Evolutionary conservation across 352 stramenopile species (phyloP).

Genomic region (Globisporangium ultimum): DNA sequence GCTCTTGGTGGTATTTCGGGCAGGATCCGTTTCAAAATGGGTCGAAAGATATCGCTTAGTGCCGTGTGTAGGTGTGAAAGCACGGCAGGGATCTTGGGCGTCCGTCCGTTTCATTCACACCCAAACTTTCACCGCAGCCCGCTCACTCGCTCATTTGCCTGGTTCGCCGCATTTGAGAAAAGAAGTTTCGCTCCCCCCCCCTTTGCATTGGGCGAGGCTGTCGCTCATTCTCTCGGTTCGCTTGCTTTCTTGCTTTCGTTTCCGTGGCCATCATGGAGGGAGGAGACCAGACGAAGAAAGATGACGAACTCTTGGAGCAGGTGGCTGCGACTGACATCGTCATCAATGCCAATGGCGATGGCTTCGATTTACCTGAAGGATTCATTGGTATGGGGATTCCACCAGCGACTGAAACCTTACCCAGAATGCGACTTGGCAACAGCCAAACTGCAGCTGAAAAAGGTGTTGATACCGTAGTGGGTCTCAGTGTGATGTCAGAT

Average conservation of each 20-base stretch:
- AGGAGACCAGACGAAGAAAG: slow-evolving; percentile 2
- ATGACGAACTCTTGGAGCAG: slow-evolving; percentile 6
- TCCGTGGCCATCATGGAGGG: background rate
- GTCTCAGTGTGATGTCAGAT: background rate
- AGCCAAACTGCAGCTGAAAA: background rate
- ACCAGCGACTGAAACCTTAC: background rate
- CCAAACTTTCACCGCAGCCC: background rate
- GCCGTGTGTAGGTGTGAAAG: background rate
- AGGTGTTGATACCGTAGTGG: slow-evolving; percentile 1
- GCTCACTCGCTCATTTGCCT: slow-evolving; percentile 5
- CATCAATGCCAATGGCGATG: background rate
- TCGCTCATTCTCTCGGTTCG: background rate
- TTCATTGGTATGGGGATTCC: background rate
- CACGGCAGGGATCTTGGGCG: no score
- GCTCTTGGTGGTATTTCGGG: background rate
- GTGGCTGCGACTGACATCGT: slow-evolving; percentile 11
- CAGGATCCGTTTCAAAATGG: background rate
- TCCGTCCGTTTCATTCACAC: slow-evolving; percentile 5
- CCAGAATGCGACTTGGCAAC: slow-evolving; percentile 1
- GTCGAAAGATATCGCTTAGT: background rate
- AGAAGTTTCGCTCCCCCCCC: background rate
- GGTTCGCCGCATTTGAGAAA: slow-evolving; percentile 6
- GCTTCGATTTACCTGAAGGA: background rate
- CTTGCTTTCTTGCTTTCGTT: background rate
- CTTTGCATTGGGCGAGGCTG: background rate